A percentile compares a stretch with the other conserved stretches of the same genome.
Conservation (phyloP, 441 rosid genomes). For the Mallotus japonicus region DNA sequence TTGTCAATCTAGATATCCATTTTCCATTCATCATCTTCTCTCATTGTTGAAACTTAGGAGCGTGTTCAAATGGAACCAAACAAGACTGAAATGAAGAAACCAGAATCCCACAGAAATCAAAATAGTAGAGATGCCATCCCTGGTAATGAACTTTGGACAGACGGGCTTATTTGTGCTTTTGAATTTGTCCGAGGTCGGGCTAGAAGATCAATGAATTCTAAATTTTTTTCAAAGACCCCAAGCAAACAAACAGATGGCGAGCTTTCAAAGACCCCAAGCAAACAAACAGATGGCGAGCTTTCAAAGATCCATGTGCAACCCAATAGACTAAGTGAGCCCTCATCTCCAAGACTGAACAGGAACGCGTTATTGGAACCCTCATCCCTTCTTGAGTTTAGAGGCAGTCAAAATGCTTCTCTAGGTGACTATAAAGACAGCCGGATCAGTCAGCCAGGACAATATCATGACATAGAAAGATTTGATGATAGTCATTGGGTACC, state of each 20-base stretch:
- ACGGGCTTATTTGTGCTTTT: constrained; percentile 89
- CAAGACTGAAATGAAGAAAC: constrained; percentile 28
- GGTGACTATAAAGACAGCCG: constrained; percentile 29
- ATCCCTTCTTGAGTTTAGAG: constrained; percentile 25
- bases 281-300: constrained; percentile 26
- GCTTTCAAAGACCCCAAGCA: constrained; percentile 25
- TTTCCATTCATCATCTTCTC: too few relatives aligned
- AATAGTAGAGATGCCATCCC: constrained; percentile 41
- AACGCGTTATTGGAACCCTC: constrained; percentile 32
- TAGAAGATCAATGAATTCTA: constrained; percentile 37
- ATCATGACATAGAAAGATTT: constrained; percentile 36
- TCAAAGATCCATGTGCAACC: constrained; percentile 29
- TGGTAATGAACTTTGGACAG: constrained; percentile 68
- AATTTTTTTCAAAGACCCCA: constrained; percentile 30
- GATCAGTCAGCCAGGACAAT: constrained; percentile 35
- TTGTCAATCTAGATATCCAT: too few relatives aligned
- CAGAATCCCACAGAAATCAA: constrained; percentile 29
- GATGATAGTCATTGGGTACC: constrained; percentile 79
- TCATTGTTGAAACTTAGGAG: too few relatives aligned
- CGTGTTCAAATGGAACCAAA: background rate
- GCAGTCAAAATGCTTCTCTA: constrained; percentile 33
- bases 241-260: constrained; percentile 28
- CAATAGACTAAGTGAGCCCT: constrained; percentile 29
- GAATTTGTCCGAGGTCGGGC: constrained; percentile 52
- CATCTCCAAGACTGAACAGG: constrained; percentile 25